Conservation (phyloP, 768 basidiomycete species). For the Gyrodon lividus region DNA sequence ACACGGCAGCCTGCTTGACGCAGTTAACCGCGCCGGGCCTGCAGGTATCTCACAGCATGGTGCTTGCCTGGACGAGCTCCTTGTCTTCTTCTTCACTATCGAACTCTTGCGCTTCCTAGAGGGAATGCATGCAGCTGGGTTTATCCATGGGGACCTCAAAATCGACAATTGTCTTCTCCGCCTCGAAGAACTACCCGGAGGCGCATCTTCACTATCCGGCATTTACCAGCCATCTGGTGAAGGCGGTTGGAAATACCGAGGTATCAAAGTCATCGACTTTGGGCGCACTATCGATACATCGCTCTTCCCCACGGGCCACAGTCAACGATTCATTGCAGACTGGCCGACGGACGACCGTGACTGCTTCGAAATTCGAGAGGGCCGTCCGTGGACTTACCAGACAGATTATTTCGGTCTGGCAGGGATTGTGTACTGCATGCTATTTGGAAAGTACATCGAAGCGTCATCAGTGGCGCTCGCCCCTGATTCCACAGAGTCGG, state of each 20-base stretch:
- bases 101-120: conserved; percentile 85
- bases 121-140: conserved; percentile 74
- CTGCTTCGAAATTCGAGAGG: conserved; percentile 87
- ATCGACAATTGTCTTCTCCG: conserved; percentile 98
- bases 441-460: conserved; percentile 96
- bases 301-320: conserved; percentile 62
- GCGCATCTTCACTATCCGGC: conserved; percentile 65
- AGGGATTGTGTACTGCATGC: conserved; percentile 91
- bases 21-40: conserved; percentile 79
- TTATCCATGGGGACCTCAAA: conserved; percentile 98
- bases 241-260: conserved; percentile 84
- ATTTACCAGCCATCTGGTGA: conserved; percentile 78
- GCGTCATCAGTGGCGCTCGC: conserved; percentile 50
- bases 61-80: conserved; percentile 84
- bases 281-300: conserved; percentile 90
- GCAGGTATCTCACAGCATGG: conserved; percentile 79
- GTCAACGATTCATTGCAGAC: conserved; percentile 81
- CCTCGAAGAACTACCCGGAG: conserved; percentile 77
- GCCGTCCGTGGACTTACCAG: conserved; percentile 88
- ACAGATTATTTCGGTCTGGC: conserved; percentile 97
- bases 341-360: conserved; percentile 90
- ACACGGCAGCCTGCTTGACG: conserved; percentile 89
- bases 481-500: conserved; percentile 31
- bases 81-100: conserved; percentile 93
- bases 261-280: conserved; percentile 93